Percentiles rank a stretch among this genome's conserved stretches.
These are phyloP conservation scores for Diospyros lotus DNA, from an alignment of 148 eudicot species.

Conservation along the genomic window DNA sequence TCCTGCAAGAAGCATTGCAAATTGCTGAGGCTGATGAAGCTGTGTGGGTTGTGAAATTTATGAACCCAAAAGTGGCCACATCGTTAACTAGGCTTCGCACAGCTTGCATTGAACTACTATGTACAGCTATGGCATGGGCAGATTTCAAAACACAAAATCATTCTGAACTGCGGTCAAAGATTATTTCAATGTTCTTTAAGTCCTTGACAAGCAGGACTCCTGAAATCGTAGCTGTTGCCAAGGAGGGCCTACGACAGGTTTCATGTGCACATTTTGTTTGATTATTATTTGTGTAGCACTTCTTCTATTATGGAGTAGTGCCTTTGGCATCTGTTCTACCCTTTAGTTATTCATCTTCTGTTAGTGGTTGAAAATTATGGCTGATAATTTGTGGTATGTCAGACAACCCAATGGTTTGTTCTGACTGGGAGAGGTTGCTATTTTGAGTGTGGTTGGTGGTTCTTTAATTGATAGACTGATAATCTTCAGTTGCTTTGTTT, in stretches of 20 bases:
- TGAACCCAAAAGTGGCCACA: conserved; percentile 86
- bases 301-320: neutral
- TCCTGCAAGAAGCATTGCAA: conserved; percentile 90
- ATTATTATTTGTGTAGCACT: neutral
- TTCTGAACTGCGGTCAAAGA: conserved; percentile 79
- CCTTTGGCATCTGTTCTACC: neutral
- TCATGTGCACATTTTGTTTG: neutral
- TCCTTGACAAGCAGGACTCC: conserved; percentile 84
- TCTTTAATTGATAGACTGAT: neutral
- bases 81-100: conserved; percentile 89
- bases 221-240: conserved; percentile 93
- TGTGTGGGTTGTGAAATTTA: conserved; percentile 81
- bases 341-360: neutral
- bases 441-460: neutral
- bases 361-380: neutral
- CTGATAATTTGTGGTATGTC: neutral
- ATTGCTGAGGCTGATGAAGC: conserved; percentile 96
- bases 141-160: conserved; percentile 91
- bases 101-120: conserved; percentile 91
- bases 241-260: conserved; percentile 98
- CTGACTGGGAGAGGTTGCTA: neutral
- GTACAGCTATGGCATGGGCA: conserved; percentile 99
- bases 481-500: neutral
- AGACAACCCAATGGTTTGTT: neutral
- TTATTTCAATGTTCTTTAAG: conserved; percentile 95